Evolutionary conservation across 306 rosid species (phyloP).

Genomic region (Pyrus communis): DNA sequence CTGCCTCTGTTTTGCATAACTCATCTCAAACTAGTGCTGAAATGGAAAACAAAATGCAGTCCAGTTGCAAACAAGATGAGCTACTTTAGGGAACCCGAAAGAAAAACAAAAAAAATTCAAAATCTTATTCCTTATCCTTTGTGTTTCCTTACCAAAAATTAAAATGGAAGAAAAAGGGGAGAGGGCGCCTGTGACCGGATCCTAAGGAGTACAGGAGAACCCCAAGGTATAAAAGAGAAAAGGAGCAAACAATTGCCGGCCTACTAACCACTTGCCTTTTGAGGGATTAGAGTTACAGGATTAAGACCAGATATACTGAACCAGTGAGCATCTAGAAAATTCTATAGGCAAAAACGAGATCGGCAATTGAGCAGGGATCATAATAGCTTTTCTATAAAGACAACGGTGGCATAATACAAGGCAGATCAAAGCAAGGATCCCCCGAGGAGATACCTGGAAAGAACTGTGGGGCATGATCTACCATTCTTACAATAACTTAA

Average conservation of each 20-base stretch:
- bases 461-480: conserved; percentile 39
- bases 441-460: conserved; percentile 41
- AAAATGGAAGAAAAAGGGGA: neutral
- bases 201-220: neutral
- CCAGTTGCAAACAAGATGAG: neutral
- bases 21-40: too few relatives aligned
- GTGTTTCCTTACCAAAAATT: conserved; percentile 13
- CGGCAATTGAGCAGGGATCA: conserved; percentile 28
- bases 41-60: neutral
- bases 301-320: neutral
- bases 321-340: conserved; percentile 9
- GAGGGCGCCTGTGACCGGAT: neutral
- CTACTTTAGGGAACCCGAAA: neutral
- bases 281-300: conserved; percentile 13
- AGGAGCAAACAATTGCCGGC: conserved; percentile 6
- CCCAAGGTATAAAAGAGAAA: neutral
- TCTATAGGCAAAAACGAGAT: conserved; percentile 18
- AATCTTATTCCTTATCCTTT: conserved; percentile 7
- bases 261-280: neutral
- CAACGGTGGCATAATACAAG: conserved; percentile 62
- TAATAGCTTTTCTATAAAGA: conserved; percentile 47
- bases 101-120: neutral
- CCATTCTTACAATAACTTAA: conserved; percentile 44
- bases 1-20: too few relatives aligned
- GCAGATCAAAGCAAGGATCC: conserved; percentile 56